Evolutionary conservation across 352 stramenopile genomes (phyloP), one percentile per base, ranked within the genome.

Genomic region (Pythium volutum): DNA sequence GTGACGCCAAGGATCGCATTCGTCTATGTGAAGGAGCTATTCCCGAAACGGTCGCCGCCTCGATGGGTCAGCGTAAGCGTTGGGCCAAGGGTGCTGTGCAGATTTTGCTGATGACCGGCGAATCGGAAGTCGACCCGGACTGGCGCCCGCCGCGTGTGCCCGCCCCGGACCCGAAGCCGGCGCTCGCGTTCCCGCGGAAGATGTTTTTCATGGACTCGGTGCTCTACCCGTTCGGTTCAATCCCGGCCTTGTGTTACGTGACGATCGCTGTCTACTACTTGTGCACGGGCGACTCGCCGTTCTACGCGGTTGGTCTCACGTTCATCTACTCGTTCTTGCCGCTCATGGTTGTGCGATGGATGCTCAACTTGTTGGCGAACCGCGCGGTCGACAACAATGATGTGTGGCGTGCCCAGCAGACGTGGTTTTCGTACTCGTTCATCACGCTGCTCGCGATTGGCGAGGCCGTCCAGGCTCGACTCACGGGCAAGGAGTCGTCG

Each of bases 131-230:
- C n/a, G 87, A 95, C 70, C 87, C 87, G 29, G 84, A 94, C 58
- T 95, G 87, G 87, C 79, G 79, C 65, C 84, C 83, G 42, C 84
- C 87, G 66, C 83, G 81, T 56, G 87, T 94, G 52, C 79, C 84
- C 54, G 84, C 84, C 16, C 87, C 84, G 14, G 84, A 94, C 67
- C 82, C 79, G 67, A 93, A 92, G 79, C 84, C 84, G 48, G 81
- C 72, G 55, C 77, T 94, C 29, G 41, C 73, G 50, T 94, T 96
- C 74, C 77, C 83, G 41, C 87, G 87, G 50, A 92, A 94, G 69
- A 89, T 96, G 79, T 96, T 96, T 69, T 96, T 93, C 74, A 91
- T 88, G 74, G 81, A 96, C 69, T 93, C 81, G 45, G 81, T 92
- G 71, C 70, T 96, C 48, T 96, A 96, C 70, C 87, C 87, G 56